A percentile compares a stretch with the other conserved stretches of the same genome.
Conservation (phyloP, 257 asterid genomes). For the Solanum dulcamara region DNA sequence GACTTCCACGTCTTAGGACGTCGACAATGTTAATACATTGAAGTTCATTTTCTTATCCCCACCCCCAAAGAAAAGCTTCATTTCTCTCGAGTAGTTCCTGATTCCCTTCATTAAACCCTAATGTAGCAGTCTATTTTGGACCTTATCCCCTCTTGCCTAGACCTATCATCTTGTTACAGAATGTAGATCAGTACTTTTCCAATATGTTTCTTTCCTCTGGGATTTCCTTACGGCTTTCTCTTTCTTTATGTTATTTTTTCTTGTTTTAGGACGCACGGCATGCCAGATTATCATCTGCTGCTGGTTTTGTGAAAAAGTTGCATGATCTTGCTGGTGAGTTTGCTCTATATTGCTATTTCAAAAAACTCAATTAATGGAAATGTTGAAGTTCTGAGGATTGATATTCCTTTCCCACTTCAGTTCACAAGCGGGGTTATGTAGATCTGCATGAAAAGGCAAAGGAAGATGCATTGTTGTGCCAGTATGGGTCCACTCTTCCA, state of each 20-base stretch:
- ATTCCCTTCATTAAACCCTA: neutral
- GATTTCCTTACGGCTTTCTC: neutral
- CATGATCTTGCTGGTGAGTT: constrained; percentile 89
- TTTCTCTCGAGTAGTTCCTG: neutral
- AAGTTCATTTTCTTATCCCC: neutral
- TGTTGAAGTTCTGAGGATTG: constrained; percentile 11
- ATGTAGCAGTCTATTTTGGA: neutral
- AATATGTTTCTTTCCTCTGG: neutral
- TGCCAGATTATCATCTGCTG: constrained; percentile 84
- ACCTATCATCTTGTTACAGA: neutral
- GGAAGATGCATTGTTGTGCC: constrained; percentile 64
- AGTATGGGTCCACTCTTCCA: constrained; percentile 82
- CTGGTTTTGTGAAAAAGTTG: constrained; percentile 76
- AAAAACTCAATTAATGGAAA: neutral
- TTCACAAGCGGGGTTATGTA: constrained; percentile 84
- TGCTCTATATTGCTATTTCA: neutral
- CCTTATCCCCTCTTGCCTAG: neutral
- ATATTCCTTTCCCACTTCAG: constrained; percentile 30
- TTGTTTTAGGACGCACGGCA: constrained; percentile 62
- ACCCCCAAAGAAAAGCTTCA: neutral
- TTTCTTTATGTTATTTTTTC: neutral
- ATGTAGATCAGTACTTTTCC: neutral
- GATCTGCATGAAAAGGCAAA: constrained; percentile 79
- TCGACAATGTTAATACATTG: neutral
- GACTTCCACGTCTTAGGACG: neutral